A percentile compares a stretch with the other conserved stretches of the same genome.
Conservation (phyloP, 441 rosid genomes). For the Melastoma candidum region DNA sequence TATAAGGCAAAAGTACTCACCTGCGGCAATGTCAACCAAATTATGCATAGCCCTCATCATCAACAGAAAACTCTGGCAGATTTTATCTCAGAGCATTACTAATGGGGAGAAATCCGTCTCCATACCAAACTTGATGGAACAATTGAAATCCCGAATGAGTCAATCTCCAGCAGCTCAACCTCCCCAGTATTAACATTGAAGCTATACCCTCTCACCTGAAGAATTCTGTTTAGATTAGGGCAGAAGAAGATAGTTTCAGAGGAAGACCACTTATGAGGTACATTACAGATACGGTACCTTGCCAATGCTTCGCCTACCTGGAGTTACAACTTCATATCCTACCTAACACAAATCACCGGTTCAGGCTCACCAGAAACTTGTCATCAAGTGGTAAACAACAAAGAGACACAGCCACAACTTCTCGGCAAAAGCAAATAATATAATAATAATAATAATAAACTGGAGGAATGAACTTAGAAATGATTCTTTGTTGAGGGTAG, state of each 20-base stretch:
- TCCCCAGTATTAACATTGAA: slow-evolving; percentile 72
- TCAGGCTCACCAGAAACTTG: too few species aligned
- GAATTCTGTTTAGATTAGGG: not conserved
- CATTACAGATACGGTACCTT: slow-evolving; percentile 54
- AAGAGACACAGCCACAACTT: too few species aligned
- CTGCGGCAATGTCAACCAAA: slow-evolving; percentile 27
- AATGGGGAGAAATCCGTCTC: slow-evolving; percentile 4
- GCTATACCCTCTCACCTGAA: slow-evolving; percentile 78
- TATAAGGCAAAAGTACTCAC: slow-evolving; percentile 74
- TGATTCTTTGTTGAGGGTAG: too few species aligned
- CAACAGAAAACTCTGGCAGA: not conserved
- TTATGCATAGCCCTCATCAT: not conserved
- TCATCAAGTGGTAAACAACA: too few species aligned
- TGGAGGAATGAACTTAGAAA: too few species aligned
- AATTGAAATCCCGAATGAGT: slow-evolving; percentile 77
- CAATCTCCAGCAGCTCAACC: slow-evolving; percentile 74
- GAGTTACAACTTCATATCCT: slow-evolving; percentile 71
- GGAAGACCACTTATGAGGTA: not conserved
- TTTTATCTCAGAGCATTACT: slow-evolving; percentile 1
- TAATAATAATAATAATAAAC: too few species aligned
- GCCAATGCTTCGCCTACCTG: slow-evolving; percentile 50
- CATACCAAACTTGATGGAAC: slow-evolving; percentile 89
- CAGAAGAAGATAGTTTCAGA: not conserved
- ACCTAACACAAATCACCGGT: slow-evolving; percentile 38
- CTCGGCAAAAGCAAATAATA: too few species aligned